phyloP scores from a whole-genome alignment of 805 yeast genomes.

The Saccharomyces mikatae region DNA sequence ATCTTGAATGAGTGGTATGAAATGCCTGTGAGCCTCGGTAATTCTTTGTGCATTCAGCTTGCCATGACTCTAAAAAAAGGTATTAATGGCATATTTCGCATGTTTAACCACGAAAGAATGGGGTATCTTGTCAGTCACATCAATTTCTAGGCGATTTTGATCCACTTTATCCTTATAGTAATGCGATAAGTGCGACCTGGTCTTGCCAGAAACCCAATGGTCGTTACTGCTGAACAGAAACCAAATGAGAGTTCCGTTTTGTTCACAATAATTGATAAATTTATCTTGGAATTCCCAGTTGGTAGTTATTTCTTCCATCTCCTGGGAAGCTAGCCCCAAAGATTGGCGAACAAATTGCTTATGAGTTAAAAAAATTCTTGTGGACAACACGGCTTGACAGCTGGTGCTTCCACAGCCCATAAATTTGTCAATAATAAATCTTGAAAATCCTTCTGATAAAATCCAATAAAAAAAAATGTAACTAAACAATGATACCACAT shows the following conservation, averaged over 20 bases:
- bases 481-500: constrained; percentile 24
- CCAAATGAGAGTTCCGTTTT: constrained; percentile 37
- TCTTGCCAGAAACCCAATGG: constrained; percentile 53
- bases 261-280: constrained; percentile 31
- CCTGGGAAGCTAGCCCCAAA: constrained; percentile 49
- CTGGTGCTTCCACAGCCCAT: constrained; percentile 23
- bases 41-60: neutral
- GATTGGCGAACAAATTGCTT: constrained; percentile 45
- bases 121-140: constrained; percentile 32
- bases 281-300: constrained; percentile 45
- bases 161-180: constrained; percentile 28
- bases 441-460: constrained; percentile 24
- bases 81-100: constrained; percentile 33
- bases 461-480: constrained; percentile 17
- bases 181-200: constrained; percentile 38
- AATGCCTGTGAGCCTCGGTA: neutral
- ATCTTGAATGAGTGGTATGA: neutral
- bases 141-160: constrained; percentile 23
- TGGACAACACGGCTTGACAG: constrained; percentile 34
- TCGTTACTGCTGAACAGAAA: constrained; percentile 50
- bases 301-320: constrained; percentile 44
- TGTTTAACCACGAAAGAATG: constrained; percentile 59
- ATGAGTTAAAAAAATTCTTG: constrained; percentile 36
- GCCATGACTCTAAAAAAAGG: constrained; percentile 6
- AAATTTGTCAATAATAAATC: constrained; percentile 18